These are phyloP conservation scores for Zygosaccharomyces gambellarensis DNA, from an alignment of 805 yeast genomes.

Conservation along the genomic window DNA sequence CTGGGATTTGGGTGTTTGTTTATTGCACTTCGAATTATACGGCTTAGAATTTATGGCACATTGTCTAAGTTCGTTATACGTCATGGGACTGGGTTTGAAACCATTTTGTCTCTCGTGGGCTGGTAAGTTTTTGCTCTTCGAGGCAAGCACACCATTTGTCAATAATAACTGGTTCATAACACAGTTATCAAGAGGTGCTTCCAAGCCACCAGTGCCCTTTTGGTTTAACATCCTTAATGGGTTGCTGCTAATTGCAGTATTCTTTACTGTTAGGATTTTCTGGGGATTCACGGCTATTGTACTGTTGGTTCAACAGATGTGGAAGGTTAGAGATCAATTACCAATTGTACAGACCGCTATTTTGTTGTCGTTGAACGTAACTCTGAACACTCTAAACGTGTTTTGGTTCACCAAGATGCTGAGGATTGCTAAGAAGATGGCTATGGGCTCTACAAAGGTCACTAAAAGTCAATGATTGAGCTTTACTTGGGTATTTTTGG, in stretches of 20 bases:
- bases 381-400: constrained; percentile 64
- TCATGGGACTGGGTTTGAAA: constrained; percentile 54
- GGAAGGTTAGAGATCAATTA: constrained; percentile 39
- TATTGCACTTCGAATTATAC: constrained; percentile 56
- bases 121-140: constrained; percentile 79
- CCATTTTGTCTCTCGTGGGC: constrained; percentile 81
- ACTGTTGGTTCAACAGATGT: constrained; percentile 46
- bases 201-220: constrained; percentile 42
- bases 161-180: constrained; percentile 89
- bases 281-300: constrained; percentile 83
- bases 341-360: constrained; percentile 46
- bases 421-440: constrained; percentile 57
- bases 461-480: constrained; percentile 10
- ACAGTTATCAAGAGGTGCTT: constrained; percentile 61
- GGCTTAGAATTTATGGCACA: constrained; percentile 82
- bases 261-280: constrained; percentile 71
- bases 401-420: constrained; percentile 91
- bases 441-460: constrained; percentile 16
- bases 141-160: constrained; percentile 90
- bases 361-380: constrained; percentile 53
- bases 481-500: background rate
- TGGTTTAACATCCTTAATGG: constrained; percentile 64
- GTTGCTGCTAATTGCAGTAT: constrained; percentile 55
- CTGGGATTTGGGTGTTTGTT: constrained; percentile 81
- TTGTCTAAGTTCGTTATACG: constrained; percentile 75